Percentiles rank a stretch among this genome's conserved stretches.
phyloP scores from a whole-genome alignment of 2,329 filamentous ascomycete genomes.

The Calonectria pteridis region DNA sequence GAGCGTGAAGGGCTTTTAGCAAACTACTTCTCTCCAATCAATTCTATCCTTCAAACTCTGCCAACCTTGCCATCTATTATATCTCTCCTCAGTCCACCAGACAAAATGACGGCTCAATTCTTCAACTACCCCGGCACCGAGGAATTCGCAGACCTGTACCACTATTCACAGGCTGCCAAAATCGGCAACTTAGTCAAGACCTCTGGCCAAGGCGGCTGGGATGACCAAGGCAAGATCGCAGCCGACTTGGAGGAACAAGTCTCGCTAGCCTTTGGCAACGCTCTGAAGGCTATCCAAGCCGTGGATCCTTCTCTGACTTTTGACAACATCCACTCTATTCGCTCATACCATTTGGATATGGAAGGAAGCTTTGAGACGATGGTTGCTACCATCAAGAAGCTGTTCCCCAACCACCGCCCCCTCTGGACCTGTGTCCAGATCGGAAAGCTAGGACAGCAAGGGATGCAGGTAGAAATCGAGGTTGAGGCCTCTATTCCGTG shows the following conservation, averaged over 20 bases:
- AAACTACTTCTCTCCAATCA: not conserved
- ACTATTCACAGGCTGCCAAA: conserved; percentile 30
- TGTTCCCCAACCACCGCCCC: conserved; percentile 26
- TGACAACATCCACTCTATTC: conserved; percentile 22
- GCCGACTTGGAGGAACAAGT: conserved; percentile 16
- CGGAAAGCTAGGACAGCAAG: conserved; percentile 26
- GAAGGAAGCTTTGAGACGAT: conserved; percentile 28
- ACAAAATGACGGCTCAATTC: conserved; percentile 17
- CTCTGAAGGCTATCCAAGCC: conserved; percentile 16
- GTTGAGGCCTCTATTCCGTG: conserved; percentile 15
- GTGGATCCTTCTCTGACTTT: conserved; percentile 7
- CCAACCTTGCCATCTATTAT: not conserved
- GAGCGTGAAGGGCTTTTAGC: not conserved
- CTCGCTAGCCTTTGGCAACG: conserved; percentile 18
- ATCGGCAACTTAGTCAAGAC: conserved; percentile 23
- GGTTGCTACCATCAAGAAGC: conserved; percentile 22
- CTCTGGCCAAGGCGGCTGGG: conserved; percentile 30
- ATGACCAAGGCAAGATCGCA: conserved; percentile 20
- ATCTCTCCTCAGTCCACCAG: not conserved
- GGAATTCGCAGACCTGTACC: conserved; percentile 14
- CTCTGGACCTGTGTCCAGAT: conserved; percentile 30
- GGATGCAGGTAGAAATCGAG: conserved; percentile 30
- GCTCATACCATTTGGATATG: conserved; percentile 26
- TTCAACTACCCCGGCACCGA: conserved; percentile 30
- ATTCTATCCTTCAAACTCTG: not conserved